Evolutionary conservation across 1,284 basidiomycete genomes (phyloP), one percentile per base, ranked within the genome.

Genomic region (Blastosporella zonata): DNA sequence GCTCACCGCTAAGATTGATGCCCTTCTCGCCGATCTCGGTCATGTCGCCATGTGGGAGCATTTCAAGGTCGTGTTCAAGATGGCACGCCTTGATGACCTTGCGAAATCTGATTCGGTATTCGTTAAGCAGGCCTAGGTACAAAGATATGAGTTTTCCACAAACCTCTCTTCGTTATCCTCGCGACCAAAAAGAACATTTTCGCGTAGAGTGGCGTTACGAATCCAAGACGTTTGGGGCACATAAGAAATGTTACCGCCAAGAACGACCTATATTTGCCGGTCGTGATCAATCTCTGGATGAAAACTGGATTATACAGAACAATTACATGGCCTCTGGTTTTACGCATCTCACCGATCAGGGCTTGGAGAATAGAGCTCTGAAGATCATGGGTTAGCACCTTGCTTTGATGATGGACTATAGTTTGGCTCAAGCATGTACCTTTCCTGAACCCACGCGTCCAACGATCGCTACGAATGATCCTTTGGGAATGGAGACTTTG

Each of bases 21-120:
- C 91, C 91, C 56, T 87, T 82, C 67, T 93, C 92, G 21, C 92
- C 92, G 23, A 95, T 89, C 64, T 93, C 87, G 0, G 89, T 92
- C 44, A 73, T 61, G 55, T 86, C 84, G 2, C 82, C 81, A 44
- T 84, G 65, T 1, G 83, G 79, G 13, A 90, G 67, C 59, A 87
- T 75, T 36, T 77, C 74, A 2, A 90, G 67, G 61, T 90, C 87
- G 42, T 78, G 81, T 52, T 79, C 74, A 34, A 90, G 66, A 39
- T 72, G 73, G 59, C 85, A 90, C 0, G 87, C 79, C 17, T 73
- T 59, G 43, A 87, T 66, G 47, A 84, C 72, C 28, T 75, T 71
- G 4, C 71, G 63, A 61, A 83, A 78, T 52, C 77, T 81, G 41
- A 5, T 31, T 35, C 9, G 37, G 8, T 13, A 18, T 45, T n/a